Conservation (phyloP, 169 alveolate species). For the Amoebophrya sp. region DNA sequence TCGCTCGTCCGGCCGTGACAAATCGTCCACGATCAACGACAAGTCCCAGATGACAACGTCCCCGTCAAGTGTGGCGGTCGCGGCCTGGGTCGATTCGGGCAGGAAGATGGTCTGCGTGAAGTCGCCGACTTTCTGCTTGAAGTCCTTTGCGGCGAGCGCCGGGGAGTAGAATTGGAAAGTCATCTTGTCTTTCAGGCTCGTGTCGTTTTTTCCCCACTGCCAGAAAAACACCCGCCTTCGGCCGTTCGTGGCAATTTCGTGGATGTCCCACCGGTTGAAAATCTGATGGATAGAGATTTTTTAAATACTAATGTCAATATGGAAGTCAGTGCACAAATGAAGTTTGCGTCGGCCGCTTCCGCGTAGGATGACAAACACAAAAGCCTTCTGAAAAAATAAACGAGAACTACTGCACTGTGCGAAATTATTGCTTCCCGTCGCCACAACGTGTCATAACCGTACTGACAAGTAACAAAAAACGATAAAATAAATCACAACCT, state of each 20-base stretch:
- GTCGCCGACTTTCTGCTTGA: slow-evolving; percentile 55
- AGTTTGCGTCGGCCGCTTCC: too few relatives aligned
- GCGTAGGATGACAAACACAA: too few relatives aligned
- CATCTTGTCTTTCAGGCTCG: neutral
- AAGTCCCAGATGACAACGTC: slow-evolving; percentile 78
- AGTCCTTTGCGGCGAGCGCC: slow-evolving; percentile 43
- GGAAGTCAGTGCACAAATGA: neutral
- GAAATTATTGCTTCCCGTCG: too few relatives aligned
- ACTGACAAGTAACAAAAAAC: neutral
- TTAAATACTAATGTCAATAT: neutral
- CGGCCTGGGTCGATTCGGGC: slow-evolving; percentile 58
- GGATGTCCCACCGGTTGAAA: slow-evolving; percentile 64
- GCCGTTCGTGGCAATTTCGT: slow-evolving; percentile 73
- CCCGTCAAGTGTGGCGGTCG: slow-evolving; percentile 66
- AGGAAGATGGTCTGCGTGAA: slow-evolving; percentile 73
- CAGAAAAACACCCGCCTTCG: slow-evolving; percentile 67
- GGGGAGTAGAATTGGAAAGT: slow-evolving; percentile 51
- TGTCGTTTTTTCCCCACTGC: slow-evolving; percentile 62
- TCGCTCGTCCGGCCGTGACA: slow-evolving; percentile 74
- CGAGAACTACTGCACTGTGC: too few relatives aligned
- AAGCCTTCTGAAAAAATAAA: too few relatives aligned
- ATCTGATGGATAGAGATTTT: slow-evolving; percentile 37
- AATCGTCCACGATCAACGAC: slow-evolving; percentile 73
- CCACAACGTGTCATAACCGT: too few relatives aligned
- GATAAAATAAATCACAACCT: neutral